Percentiles rank a stretch among this genome's conserved stretches.
phyloP scores from a whole-genome alignment of 371 early-diverging fungal species.

The Nematocida homosporus region DNA sequence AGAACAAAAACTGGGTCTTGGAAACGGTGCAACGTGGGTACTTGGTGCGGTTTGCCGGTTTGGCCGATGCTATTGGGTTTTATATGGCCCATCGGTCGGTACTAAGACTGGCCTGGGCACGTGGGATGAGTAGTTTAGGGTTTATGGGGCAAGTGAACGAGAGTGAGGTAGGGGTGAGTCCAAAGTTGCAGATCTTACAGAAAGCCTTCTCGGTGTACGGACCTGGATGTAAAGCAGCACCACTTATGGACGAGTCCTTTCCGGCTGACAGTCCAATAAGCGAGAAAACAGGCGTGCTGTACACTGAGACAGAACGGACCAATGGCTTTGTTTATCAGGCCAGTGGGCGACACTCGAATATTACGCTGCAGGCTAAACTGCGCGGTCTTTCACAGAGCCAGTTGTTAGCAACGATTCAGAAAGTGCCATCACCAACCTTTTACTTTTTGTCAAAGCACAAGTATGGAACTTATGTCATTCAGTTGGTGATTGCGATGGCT shows the following conservation, averaged over 20 bases:
- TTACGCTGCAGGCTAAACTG: slow-evolving; percentile 64
- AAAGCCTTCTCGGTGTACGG: slow-evolving; percentile 6
- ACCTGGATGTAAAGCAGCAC: background rate
- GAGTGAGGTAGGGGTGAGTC: too few relatives aligned
- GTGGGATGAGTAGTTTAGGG: too few relatives aligned
- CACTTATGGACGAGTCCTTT: too few relatives aligned
- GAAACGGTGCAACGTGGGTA: too few relatives aligned
- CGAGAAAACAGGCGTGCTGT: too few relatives aligned
- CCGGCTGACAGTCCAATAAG: too few relatives aligned
- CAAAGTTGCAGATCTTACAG: background rate
- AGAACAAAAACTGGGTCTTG: too few relatives aligned
- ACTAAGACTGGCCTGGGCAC: background rate
- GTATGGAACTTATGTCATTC: slow-evolving; percentile 68
- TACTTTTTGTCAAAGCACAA: slow-evolving; percentile 64
- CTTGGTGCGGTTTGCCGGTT: too few relatives aligned
- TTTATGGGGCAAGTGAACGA: too few relatives aligned
- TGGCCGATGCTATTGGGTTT: too few relatives aligned
- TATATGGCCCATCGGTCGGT: background rate
- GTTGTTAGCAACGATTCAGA: slow-evolving; percentile 39
- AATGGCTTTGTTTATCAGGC: slow-evolving; percentile 47
- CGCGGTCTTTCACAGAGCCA: slow-evolving; percentile 52
- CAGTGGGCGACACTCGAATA: slow-evolving; percentile 65
- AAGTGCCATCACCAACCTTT: slow-evolving; percentile 48
- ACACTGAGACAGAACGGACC: background rate
- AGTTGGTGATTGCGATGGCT: slow-evolving; percentile 57